Percentiles rank a stretch among this genome's conserved stretches.
Conservation (phyloP, 768 basidiomycete species). For the Trametes cubensis region DNA sequence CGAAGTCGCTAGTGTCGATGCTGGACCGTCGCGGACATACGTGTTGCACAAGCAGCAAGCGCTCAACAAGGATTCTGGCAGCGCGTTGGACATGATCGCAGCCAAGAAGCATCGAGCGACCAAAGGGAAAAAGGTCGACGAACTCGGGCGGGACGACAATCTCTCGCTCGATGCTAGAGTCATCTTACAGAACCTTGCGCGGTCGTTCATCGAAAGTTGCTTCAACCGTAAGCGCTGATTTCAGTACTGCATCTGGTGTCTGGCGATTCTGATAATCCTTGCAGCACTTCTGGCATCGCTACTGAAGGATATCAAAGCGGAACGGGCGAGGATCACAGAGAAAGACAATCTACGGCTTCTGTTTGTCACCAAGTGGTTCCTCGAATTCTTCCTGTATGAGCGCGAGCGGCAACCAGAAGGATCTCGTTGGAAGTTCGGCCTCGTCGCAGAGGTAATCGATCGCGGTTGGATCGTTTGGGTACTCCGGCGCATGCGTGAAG, state of each 20-base stretch:
- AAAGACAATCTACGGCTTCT: conserved; percentile 91
- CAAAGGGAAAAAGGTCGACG: conserved; percentile 65
- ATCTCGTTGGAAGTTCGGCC: conserved; percentile 63
- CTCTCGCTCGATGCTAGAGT: conserved; percentile 65
- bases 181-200: conserved; percentile 69
- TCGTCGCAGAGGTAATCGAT: conserved; percentile 85
- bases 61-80: conserved; percentile 65
- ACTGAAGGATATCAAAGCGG: conserved; percentile 91
- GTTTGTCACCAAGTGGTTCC: conserved; percentile 87
- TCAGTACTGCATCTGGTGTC: conserved; percentile 4
- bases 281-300: conserved; percentile 87
- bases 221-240: conserved; percentile 76
- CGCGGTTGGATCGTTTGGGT: conserved; percentile 90
- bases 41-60: conserved; percentile 89
- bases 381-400: conserved; percentile 80
- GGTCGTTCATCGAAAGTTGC: conserved; percentile 75
- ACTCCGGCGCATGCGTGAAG: conserved; percentile 82
- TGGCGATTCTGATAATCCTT: background rate
- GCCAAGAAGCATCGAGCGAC: conserved; percentile 51
- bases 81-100: conserved; percentile 64
- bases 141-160: conserved; percentile 67
- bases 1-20: conserved; percentile 26
- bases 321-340: conserved; percentile 90
- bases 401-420: conserved; percentile 43
- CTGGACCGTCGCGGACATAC: conserved; percentile 50